phyloP scores from a whole-genome alignment of 371 early-diverging fungal species.

The Syncephalastrum contaminatum region DNA sequence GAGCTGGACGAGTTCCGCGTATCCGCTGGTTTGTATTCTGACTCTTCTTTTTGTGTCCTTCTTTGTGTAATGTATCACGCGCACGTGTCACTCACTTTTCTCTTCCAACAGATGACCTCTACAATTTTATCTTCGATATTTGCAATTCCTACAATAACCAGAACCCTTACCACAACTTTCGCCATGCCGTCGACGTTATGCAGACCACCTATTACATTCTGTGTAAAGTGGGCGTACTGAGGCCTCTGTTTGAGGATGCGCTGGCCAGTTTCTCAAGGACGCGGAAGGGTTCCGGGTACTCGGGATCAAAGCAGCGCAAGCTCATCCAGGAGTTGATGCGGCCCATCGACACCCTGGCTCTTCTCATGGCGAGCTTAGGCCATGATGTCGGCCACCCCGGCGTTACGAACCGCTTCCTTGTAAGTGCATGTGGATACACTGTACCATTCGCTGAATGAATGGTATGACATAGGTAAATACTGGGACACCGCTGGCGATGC shows the following conservation, averaged over 20 bases:
- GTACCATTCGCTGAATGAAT: not conserved
- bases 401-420: constrained; percentile 80
- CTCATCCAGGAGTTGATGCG: constrained; percentile 51
- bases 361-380: constrained; percentile 76
- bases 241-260: not conserved
- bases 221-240: constrained; percentile 59
- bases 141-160: constrained; percentile 69
- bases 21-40: constrained; percentile 46
- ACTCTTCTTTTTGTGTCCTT: too few relatives aligned
- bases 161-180: constrained; percentile 88
- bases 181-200: constrained; percentile 84
- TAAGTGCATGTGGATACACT: constrained; percentile 12
- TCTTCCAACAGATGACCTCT: constrained; percentile 47
- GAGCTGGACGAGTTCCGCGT: constrained; percentile 57
- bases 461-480: constrained; percentile 60
- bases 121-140: constrained; percentile 63
- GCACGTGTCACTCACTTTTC: not conserved
- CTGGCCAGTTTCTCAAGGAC: not conserved
- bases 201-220: constrained; percentile 81
- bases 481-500: constrained; percentile 77
- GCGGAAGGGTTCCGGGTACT: too few relatives aligned
- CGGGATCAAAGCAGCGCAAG: not conserved
- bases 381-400: constrained; percentile 91
- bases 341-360: constrained; percentile 69
- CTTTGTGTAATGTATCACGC: too few relatives aligned